Conservation (phyloP, 805 yeast species). For the Candida lessepsii region DNA sequence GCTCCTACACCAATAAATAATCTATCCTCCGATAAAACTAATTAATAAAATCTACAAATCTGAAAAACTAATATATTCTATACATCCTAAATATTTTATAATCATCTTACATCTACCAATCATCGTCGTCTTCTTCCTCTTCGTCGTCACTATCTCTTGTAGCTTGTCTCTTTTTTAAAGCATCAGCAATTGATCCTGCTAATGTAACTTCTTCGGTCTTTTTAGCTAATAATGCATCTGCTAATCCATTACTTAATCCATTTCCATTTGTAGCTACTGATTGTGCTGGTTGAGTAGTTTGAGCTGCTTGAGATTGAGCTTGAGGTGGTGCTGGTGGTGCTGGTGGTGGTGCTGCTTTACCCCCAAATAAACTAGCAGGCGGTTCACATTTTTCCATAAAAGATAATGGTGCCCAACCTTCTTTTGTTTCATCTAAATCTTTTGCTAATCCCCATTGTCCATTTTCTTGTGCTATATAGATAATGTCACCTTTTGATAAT, state of each 20-base stretch:
- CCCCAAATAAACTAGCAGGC: conserved; percentile 34
- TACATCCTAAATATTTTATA: not conserved
- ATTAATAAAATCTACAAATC: too few species aligned
- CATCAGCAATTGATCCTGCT: conserved; percentile 88
- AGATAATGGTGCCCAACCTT: conserved; percentile 99
- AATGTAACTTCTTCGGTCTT: conserved; percentile 57
- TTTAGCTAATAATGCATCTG: conserved; percentile 66
- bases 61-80: too few species aligned
- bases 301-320: conserved; percentile 13
- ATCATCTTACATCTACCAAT: too few species aligned
- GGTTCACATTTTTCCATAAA: conserved; percentile 65
- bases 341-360: conserved; percentile 19
- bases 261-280: conserved; percentile 20
- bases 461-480: conserved; percentile 66
- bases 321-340: conserved; percentile 37
- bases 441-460: conserved; percentile 96
- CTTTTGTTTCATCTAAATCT: conserved; percentile 65
- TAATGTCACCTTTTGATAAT: conserved; percentile 69
- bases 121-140: conserved; percentile 61
- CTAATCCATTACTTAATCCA: conserved; percentile 47
- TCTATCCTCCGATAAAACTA: too few species aligned
- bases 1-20: too few species aligned
- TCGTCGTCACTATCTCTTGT: conserved; percentile 70
- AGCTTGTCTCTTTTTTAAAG: conserved; percentile 67
- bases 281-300: conserved; percentile 15